Evolutionary conservation across 1,139 yeast genomes (phyloP).

Genomic region (Kodamaea suecica): DNA sequence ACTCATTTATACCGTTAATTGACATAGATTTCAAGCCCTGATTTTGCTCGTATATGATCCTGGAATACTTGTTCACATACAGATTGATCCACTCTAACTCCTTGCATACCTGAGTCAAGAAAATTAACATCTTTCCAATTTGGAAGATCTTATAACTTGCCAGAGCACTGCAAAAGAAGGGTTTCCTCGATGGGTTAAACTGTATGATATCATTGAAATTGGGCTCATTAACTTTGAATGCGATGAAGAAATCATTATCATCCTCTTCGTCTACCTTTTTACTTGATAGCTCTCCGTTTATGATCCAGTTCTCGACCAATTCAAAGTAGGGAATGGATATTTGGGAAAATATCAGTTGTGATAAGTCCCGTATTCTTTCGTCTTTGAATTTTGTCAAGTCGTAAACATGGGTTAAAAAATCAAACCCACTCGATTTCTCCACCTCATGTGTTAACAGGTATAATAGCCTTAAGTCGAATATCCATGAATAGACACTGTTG

Average conservation of each 20-base stretch:
- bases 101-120: constrained; percentile 59
- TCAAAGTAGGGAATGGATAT: constrained; percentile 62
- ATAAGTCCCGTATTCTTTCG: constrained; percentile 38
- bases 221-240: constrained; percentile 27
- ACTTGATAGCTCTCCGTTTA: constrained; percentile 57
- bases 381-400: constrained; percentile 65
- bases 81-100: constrained; percentile 58
- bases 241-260: constrained; percentile 70
- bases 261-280: constrained; percentile 45
- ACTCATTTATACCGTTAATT: constrained; percentile 22
- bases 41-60: constrained; percentile 25
- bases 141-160: constrained; percentile 60
- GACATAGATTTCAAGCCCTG: constrained; percentile 34
- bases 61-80: constrained; percentile 37
- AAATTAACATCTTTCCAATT: constrained; percentile 75
- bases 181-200: constrained; percentile 45
- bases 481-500: constrained; percentile 48
- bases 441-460: constrained; percentile 39
- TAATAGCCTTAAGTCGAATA: constrained; percentile 56
- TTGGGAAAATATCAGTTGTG: constrained; percentile 44
- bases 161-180: constrained; percentile 45
- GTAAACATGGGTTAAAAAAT: constrained; percentile 53
- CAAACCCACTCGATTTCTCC: constrained; percentile 45
- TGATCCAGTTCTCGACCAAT: constrained; percentile 63
- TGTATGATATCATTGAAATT: constrained; percentile 38